Base-by-base conservation (phyloP, 352 stramenopile genomes). In the Hyphochytrium catenoides region DNA sequence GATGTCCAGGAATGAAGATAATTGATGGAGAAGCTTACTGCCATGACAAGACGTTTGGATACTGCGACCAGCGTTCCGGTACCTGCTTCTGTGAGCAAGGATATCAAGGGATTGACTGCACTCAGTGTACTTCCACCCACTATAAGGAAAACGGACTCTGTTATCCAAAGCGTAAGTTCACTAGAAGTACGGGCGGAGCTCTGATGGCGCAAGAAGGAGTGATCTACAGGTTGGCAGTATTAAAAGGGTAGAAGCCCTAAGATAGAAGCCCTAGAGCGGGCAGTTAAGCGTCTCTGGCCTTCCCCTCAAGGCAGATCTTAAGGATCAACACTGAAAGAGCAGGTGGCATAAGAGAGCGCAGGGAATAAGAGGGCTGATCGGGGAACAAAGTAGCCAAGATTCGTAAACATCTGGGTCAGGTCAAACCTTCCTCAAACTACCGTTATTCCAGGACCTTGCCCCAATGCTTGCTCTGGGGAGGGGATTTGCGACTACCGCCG, bases 1-100 rank as follows among this genome's bases (percentile, higher is more conserved):
- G 53, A 8, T 83, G 69, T 22, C 69, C 69, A 0, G 59, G 62
- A 2, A 83, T 83, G 69, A 56, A 83, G 3, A 54, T 84, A 26
- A 59, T 61, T 18, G 65, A 92, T 33, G 54, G 66, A 8, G 68
- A 83, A 46, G 94, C 78, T 56, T 95, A 90, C 51, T 96, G 85
- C 46, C 46, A 44, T 17, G 62, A 68, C 14, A 69, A 74, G 31
- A 64, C 87, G 36, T 87, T 84, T 47, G 84, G 85, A 17, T 93
- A 88, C 49, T 96, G 85, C 50, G 85, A 96, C 52, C 65, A 74
- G 21, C 67, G 76, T 27, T 90, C 51, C 22, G 82, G 85, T 0
- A 63, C 79, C 1, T 95, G 85, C 43, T 81, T 87, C 21, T 95
- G 85, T 48, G 92, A 91, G 37, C 51, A 74, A 26, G 85, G 85